Percentiles rank a stretch among this genome's conserved stretches.
Evolutionary conservation across 2,329 filamentous ascomycete genomes (phyloP).

Genomic region (Hypoxylon sp.): DNA sequence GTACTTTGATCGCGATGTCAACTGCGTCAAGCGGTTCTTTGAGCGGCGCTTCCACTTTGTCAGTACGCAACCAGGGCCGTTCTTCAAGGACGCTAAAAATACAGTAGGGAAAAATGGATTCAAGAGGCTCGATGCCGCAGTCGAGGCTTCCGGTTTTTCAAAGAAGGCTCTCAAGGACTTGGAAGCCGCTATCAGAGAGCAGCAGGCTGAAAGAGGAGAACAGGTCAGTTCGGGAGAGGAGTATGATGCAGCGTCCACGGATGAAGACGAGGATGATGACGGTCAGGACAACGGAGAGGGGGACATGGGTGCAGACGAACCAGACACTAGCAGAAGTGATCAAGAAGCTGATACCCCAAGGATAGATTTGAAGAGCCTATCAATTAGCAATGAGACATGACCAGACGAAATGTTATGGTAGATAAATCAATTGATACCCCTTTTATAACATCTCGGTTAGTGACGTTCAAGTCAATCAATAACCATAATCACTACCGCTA

Average conservation of each 20-base stretch:
- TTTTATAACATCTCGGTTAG: slow-evolving; percentile 12
- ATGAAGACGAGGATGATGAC: slow-evolving; percentile 53
- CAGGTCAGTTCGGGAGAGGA: slow-evolving; percentile 56
- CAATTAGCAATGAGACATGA: slow-evolving; percentile 49
- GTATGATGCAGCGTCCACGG: slow-evolving; percentile 53
- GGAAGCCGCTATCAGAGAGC: slow-evolving; percentile 89
- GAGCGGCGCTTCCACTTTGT: slow-evolving; percentile 89
- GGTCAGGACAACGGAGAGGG: slow-evolving; percentile 53
- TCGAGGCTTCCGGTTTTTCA: slow-evolving; percentile 94
- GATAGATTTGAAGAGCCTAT: slow-evolving; percentile 48
- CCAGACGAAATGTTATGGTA: slow-evolving; percentile 1
- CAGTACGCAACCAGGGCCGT: slow-evolving; percentile 84
- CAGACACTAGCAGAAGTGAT: slow-evolving; percentile 43
- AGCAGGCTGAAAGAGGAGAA: slow-evolving; percentile 67
- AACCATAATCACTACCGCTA: neutral
- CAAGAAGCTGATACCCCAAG: slow-evolving; percentile 36
- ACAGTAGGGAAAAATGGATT: slow-evolving; percentile 74
- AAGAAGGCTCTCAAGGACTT: slow-evolving; percentile 97
- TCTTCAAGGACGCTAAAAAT: slow-evolving; percentile 87
- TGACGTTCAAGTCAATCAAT: neutral
- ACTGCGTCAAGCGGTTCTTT: slow-evolving; percentile 96
- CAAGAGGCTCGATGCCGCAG: slow-evolving; percentile 84
- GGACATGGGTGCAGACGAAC: slow-evolving; percentile 53
- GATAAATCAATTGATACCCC: slow-evolving; percentile 42
- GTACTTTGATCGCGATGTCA: slow-evolving; percentile 97